Evolutionary conservation across 768 basidiomycete species (phyloP).

Genomic region (Gloeopeniophorella convolvens): DNA sequence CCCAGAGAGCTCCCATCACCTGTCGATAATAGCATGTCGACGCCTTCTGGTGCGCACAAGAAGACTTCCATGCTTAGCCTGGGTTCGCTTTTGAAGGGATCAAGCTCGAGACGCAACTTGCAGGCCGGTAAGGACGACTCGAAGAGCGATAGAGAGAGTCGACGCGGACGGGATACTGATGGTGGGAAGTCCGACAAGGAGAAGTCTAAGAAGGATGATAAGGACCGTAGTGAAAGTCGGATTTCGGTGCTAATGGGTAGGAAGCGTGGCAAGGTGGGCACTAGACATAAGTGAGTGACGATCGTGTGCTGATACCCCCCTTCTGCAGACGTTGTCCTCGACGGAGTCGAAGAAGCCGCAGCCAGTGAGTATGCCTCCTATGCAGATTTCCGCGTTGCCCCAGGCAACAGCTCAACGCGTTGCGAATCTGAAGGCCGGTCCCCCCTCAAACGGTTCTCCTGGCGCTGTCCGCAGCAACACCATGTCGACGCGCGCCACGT

Average conservation of each 20-base stretch:
- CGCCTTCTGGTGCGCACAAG: constrained; percentile 56
- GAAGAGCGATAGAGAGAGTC: constrained; percentile 48
- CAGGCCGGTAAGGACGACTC: constrained; percentile 47
- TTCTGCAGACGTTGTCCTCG: constrained; percentile 70
- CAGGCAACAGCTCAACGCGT: constrained; percentile 78
- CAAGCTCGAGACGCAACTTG: constrained; percentile 74
- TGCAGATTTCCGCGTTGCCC: constrained; percentile 84
- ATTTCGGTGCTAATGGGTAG: constrained; percentile 84
- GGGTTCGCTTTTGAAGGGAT: constrained; percentile 78
- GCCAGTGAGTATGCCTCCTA: constrained; percentile 73
- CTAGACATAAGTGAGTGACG: constrained; percentile 8
- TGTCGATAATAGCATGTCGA: constrained; percentile 46
- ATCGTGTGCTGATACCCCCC: constrained; percentile 7
- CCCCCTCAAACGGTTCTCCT: constrained; percentile 39
- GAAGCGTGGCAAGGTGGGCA: constrained; percentile 79
- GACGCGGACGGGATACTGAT: constrained; percentile 41
- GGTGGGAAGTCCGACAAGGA: constrained; percentile 47
- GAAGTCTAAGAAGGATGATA: constrained; percentile 64
- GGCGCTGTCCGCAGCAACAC: constrained; percentile 38
- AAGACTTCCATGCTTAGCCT: constrained; percentile 80
- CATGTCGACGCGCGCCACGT: constrained; percentile 59
- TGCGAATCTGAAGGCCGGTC: constrained; percentile 64
- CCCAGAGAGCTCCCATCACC: constrained; percentile 41
- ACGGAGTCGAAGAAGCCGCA: constrained; percentile 71
- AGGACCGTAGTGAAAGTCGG: constrained; percentile 84